Evolutionary conservation across 31 red algal genomes (phyloP), one percentile per base, ranked within the genome.

Genomic region (Bonnemaisonia californica): DNA sequence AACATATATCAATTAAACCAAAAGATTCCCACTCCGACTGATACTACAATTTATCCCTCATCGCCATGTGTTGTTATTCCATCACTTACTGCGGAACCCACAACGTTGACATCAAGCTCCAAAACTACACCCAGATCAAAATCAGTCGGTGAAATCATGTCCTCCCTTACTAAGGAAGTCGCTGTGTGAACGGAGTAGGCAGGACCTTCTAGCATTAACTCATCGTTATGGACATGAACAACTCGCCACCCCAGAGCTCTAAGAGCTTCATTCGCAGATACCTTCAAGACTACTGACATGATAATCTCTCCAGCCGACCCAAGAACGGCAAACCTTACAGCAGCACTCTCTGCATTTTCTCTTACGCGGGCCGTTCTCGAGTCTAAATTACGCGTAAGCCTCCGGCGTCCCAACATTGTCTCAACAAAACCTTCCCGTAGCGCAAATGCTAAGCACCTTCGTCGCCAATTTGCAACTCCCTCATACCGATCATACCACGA

Each of bases 151-250:
- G 19, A 19, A 9, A n/a, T 58, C 71, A 58, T 32, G 12, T 30
- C 42, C 8, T 38, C 24, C 19, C 26, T 8, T 23, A 76, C 29
- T 12, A 76, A 18, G 18, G 71, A 42, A 16, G 22, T 18, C 4
- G 77, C 77, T 4, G 55, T 48, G 12, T 65, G 60, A 8, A 41
- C 38, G 18, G 77, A 39, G 27, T 68, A 81, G 18, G 19, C 21
- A 4, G 77, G 77, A 33, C 77, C 77, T 66, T 81, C 77, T 36
- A 81, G n/a, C 24, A 66, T 31, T 41, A 81, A 19, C 24, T 11
- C 35, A 69, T 68, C 47, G 3, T 23, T 40, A 54, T 81, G 16
- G n/a, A 68, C 37, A 30, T 26, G 54, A 24, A 81, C 62, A 16
- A 81, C 77, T 3, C 42, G 58, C 77, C 77, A 81, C 19, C 38